Evolutionary conservation across 164 flowering plant genomes (phyloP).

Genomic region (Tetrastigma voinierianum): DNA sequence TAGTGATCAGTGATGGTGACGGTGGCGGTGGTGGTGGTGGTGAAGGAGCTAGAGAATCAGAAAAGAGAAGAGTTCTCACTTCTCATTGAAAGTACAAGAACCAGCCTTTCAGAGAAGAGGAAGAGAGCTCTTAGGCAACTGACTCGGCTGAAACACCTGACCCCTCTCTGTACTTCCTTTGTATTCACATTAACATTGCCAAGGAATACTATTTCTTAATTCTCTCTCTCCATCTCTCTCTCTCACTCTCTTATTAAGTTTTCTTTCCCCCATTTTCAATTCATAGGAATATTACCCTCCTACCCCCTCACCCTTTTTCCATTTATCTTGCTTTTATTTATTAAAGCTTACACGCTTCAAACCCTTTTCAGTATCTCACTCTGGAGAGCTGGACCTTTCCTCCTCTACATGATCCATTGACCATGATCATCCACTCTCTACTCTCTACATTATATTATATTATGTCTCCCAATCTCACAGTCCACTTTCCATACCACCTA

Average conservation of each 20-base stretch:
- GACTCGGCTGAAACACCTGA: slow-evolving; percentile 13
- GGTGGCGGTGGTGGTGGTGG: not conserved
- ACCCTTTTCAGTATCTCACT: not conserved
- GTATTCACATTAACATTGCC: slow-evolving; percentile 1
- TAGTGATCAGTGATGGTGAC: not conserved
- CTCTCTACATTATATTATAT: too few species aligned
- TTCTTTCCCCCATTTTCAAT: not conserved
- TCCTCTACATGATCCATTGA: too few species aligned
- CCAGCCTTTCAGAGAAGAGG: slow-evolving; percentile 16
- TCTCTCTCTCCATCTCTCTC: too few species aligned
- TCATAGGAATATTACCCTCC: too few species aligned
- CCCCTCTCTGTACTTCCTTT: slow-evolving; percentile 9
- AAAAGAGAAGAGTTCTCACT: too few species aligned
- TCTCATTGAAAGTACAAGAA: slow-evolving; percentile 16
- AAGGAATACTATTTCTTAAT: not conserved
- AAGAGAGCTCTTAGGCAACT: slow-evolving; percentile 6
- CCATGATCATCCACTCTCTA: too few species aligned
- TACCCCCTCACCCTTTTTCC: not conserved
- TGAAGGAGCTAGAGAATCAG: too few species aligned
- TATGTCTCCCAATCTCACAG: too few species aligned
- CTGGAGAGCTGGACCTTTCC: too few species aligned
- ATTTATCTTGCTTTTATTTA: too few species aligned
- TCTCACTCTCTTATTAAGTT: too few species aligned
- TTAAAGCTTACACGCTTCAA: not conserved
- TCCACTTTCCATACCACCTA: too few species aligned